Evolutionary conservation across 106 monocot species (phyloP).

Genomic region (Platanthera zijinensis): DNA sequence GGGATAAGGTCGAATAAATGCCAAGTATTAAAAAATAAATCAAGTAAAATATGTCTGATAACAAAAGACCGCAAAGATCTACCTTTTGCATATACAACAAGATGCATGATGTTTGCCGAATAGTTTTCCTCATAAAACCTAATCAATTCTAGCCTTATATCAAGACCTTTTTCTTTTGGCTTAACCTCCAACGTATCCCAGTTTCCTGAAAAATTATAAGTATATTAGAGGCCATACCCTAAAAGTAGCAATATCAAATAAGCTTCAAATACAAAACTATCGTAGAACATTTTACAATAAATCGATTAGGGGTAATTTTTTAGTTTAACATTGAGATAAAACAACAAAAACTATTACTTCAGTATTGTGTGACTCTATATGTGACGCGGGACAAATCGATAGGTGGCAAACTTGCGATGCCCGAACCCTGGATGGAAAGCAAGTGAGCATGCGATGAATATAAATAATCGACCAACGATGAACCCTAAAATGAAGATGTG

Average conservation of each 20-base stretch:
- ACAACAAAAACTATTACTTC: not conserved
- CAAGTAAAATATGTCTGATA: not conserved
- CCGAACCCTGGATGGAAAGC: too few relatives aligned
- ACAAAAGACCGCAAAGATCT: not conserved
- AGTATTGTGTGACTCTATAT: too few relatives aligned
- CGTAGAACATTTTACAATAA: not conserved
- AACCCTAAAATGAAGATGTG: too few relatives aligned
- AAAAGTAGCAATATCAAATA: not conserved
- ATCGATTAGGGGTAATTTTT: not conserved
- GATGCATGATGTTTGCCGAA: constrained; percentile 92
- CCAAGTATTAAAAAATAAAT: not conserved
- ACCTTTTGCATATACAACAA: constrained; percentile 98
- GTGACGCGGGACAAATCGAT: too few relatives aligned
- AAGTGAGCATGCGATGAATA: too few relatives aligned
- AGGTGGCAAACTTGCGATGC: too few relatives aligned
- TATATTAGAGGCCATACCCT: not conserved
- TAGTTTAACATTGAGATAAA: not conserved
- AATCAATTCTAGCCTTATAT: constrained; percentile 72
- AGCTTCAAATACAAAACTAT: not conserved
- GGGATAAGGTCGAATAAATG: not conserved
- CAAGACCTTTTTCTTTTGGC: constrained; percentile 72
- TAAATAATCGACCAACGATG: too few relatives aligned
- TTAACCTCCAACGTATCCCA: constrained; percentile 83
- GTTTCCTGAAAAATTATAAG: constrained; percentile 41
- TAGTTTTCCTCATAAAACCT: constrained; percentile 75